phyloP scores from a whole-genome alignment of 345 rosid genomes.

The Corchorus olitorius region DNA sequence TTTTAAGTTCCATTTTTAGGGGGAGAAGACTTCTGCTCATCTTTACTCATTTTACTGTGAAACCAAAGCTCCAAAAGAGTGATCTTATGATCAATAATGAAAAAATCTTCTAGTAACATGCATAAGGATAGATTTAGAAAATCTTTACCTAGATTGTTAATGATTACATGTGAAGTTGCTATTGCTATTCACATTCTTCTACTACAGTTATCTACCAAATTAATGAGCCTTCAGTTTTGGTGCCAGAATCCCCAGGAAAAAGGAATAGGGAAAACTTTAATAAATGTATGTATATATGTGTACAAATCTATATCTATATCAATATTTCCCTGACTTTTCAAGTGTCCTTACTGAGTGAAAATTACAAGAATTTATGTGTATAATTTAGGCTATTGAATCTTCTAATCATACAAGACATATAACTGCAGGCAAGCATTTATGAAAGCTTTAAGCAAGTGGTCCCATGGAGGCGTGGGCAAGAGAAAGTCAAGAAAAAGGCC shows the following conservation, averaged over 20 bases:
- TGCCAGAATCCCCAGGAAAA: background rate
- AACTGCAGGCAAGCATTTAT: slow-evolving; percentile 58
- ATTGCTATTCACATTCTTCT: too few species aligned
- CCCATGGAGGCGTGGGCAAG: slow-evolving; percentile 59
- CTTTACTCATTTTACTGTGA: too few species aligned
- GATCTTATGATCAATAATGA: background rate
- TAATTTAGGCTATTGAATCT: background rate
- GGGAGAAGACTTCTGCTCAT: background rate
- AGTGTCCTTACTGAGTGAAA: background rate
- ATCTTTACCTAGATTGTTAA: too few species aligned
- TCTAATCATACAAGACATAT: background rate
- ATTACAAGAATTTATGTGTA: background rate
- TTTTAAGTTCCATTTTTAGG: background rate
- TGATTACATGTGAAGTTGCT: too few species aligned
- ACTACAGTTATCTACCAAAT: background rate
- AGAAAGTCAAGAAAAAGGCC: slow-evolving; percentile 17
- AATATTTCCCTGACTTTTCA: background rate
- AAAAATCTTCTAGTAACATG: too few species aligned
- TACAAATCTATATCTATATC: background rate
- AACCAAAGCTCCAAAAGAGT: background rate
- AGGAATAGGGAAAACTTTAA: too few species aligned
- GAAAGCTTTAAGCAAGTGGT: slow-evolving; percentile 62
- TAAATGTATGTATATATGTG: too few species aligned
- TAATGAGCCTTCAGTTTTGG: background rate
- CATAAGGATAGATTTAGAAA: too few species aligned